Percentiles rank a stretch among this genome's conserved stretches.
Evolutionary conservation across 495 filamentous ascomycete species (phyloP).

Genomic region (Trichoderma erinaceum): DNA sequence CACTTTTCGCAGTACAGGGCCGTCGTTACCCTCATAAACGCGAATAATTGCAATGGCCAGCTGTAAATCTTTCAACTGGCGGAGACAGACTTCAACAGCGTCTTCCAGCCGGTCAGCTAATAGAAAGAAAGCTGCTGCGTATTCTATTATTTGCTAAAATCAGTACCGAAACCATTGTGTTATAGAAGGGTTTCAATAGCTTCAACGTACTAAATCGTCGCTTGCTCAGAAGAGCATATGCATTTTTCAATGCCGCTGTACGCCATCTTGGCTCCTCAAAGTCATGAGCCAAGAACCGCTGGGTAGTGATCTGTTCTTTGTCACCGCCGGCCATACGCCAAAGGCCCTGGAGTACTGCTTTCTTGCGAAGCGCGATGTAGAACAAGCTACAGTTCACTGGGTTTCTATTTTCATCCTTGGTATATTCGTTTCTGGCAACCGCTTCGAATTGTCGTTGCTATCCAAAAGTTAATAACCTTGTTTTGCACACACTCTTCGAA

Average conservation of each 20-base stretch:
- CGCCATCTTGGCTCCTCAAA: conserved; percentile 82
- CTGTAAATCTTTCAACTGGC: conserved; percentile 79
- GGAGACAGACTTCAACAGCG: conserved; percentile 76
- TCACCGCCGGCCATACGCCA: conserved; percentile 96
- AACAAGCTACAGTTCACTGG: conserved; percentile 90
- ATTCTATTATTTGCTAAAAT: conserved; percentile 49
- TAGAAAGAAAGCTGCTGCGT: conserved; percentile 93
- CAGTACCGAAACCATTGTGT: not conserved
- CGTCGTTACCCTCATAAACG: conserved; percentile 81
- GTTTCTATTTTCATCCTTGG: conserved; percentile 78
- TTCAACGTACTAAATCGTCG: conserved; percentile 66
- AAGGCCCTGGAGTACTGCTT: conserved; percentile 81
- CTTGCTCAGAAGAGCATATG: conserved; percentile 91
- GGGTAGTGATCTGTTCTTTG: conserved; percentile 73
- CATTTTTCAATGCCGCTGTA: conserved; percentile 91
- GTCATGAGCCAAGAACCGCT: conserved; percentile 72
- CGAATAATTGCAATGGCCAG: conserved; percentile 86
- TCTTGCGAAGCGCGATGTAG: conserved; percentile 89
- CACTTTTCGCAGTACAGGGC: conserved; percentile 64
- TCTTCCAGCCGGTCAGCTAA: conserved; percentile 80
- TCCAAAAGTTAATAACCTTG: not conserved
- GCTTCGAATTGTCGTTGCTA: conserved; percentile 77
- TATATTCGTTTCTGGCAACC: conserved; percentile 89
- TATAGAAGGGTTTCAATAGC: conserved; percentile 15
- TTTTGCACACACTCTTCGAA: not conserved